These are phyloP conservation scores for Talaromyces ruber DNA, from an alignment of 495 filamentous ascomycete species.

Conservation along the genomic window DNA sequence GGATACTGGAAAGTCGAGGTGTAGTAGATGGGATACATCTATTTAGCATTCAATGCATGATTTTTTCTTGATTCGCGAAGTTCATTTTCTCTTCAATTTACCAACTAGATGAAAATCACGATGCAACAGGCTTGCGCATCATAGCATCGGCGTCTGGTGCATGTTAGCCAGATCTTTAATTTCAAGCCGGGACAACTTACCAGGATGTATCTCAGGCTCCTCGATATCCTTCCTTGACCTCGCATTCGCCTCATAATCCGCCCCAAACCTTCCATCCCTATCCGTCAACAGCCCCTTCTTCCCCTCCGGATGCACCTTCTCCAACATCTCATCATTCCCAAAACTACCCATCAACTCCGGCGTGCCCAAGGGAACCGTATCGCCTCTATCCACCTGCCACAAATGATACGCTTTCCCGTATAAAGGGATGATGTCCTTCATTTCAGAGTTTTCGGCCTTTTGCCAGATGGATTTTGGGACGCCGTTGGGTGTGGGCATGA, in stretches of 20 bases:
- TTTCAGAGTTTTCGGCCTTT: constrained; percentile 66
- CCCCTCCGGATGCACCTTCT: constrained; percentile 47
- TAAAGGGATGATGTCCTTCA: constrained; percentile 59
- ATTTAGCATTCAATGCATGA: neutral
- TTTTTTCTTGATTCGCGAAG: neutral
- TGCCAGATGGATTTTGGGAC: constrained; percentile 49
- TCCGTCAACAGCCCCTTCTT: constrained; percentile 52
- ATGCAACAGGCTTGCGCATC: constrained; percentile 1
- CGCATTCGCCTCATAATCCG: constrained; percentile 52
- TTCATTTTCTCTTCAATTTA: neutral
- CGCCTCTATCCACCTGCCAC: constrained; percentile 81
- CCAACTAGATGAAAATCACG: neutral
- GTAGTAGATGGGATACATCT: constrained; percentile 34
- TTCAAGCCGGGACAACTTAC: constrained; percentile 17
- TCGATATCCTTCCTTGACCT: constrained; percentile 53
- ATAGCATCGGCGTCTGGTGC: constrained; percentile 38
- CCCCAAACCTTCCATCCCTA: constrained; percentile 58
- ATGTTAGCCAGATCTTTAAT: neutral
- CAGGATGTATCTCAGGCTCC: constrained; percentile 48
- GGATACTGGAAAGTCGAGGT: constrained; percentile 39
- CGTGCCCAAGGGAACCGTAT: constrained; percentile 62
- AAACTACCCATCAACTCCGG: constrained; percentile 76
- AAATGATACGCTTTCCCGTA: constrained; percentile 91
- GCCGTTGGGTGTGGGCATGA: constrained; percentile 63
- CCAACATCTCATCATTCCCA: constrained; percentile 46